Evolutionary conservation across 257 asterid species (phyloP).

Genomic region (Solanum sejunctum): DNA sequence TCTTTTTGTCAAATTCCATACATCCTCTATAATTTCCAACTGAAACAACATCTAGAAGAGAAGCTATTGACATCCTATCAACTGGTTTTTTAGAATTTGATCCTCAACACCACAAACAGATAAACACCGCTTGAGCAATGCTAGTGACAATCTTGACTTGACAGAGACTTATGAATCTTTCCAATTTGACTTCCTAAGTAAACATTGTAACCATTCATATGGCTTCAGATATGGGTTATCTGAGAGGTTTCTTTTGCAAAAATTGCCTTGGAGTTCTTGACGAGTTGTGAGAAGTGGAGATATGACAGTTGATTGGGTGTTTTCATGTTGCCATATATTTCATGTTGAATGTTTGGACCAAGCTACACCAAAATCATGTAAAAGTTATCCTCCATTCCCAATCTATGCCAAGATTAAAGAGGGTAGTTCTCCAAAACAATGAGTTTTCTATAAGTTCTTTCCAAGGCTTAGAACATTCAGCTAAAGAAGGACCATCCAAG

Average conservation of each 20-base stretch:
- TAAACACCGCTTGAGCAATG: slow-evolving; percentile 46
- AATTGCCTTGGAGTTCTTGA: slow-evolving; percentile 88
- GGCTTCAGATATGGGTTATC: slow-evolving; percentile 67
- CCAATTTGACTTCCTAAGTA: slow-evolving; percentile 25
- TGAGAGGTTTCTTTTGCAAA: slow-evolving; percentile 76
- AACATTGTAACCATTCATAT: slow-evolving; percentile 34
- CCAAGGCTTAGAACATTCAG: slow-evolving; percentile 49
- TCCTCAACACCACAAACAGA: slow-evolving; percentile 41
- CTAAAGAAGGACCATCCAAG: slow-evolving; percentile 61
- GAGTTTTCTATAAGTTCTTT: slow-evolving; percentile 47
- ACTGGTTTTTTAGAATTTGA: slow-evolving; percentile 23
- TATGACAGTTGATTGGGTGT: slow-evolving; percentile 86
- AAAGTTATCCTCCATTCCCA: slow-evolving; percentile 87
- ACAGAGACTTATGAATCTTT: slow-evolving; percentile 44
- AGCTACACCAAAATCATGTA: slow-evolving; percentile 69
- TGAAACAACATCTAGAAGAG: slow-evolving; percentile 28
- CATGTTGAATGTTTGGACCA: slow-evolving; percentile 89
- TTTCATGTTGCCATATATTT: slow-evolving; percentile 78
- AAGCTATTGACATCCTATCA: slow-evolving; percentile 5
- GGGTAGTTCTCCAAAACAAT: slow-evolving; percentile 45
- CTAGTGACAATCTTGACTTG: slow-evolving; percentile 64
- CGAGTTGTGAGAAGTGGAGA: slow-evolving; percentile 75
- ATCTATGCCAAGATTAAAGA: slow-evolving; percentile 53
- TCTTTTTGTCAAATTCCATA: slow-evolving; percentile 85
- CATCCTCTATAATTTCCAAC: slow-evolving; percentile 74